Evolutionary conservation across 495 filamentous ascomycete genomes (phyloP).

Genomic region (Annulohypoxylon bovei): DNA sequence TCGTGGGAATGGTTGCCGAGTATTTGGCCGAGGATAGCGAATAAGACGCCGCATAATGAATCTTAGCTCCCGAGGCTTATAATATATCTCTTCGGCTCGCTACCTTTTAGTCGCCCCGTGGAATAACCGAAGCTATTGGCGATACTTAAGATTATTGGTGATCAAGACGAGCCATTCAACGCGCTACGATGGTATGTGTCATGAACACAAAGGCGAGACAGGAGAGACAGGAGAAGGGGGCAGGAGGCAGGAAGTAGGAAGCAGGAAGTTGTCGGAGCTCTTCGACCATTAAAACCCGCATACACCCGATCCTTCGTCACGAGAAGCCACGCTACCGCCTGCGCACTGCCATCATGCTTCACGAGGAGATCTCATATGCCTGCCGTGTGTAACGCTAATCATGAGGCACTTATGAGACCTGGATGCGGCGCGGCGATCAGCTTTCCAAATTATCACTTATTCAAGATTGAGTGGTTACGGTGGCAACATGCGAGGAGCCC

Average conservation of each 20-base stretch:
- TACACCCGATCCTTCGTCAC: constrained; percentile 31
- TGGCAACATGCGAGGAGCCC: constrained; percentile 3
- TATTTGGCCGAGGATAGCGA: constrained; percentile 27
- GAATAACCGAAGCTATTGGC: constrained; percentile 37
- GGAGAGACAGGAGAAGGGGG: constrained; percentile 22
- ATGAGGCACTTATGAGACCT: constrained; percentile 26
- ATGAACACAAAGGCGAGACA: constrained; percentile 20
- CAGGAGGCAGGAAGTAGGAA: too few species aligned
- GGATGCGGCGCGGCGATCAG: constrained; percentile 32
- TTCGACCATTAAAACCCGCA: constrained; percentile 13
- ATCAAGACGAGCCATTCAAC: constrained; percentile 18
- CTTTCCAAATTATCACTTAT: constrained; percentile 7
- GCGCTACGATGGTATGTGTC: constrained; percentile 17
- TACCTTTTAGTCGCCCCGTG: constrained; percentile 21
- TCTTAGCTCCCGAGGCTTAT: constrained; percentile 9
- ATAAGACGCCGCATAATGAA: constrained; percentile 5
- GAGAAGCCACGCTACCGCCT: constrained; percentile 29
- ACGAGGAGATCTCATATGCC: constrained; percentile 28
- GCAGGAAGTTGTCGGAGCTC: constrained; percentile 30
- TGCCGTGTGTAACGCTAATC: constrained; percentile 35
- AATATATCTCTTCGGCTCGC: constrained; percentile 22
- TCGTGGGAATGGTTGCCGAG: constrained; percentile 27
- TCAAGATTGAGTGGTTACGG: constrained; percentile 23
- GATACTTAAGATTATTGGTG: constrained; percentile 21
- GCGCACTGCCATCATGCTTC: constrained; percentile 30